Base-by-base conservation (phyloP, 257 asterid genomes). In the Orobanche coerulescens region DNA sequence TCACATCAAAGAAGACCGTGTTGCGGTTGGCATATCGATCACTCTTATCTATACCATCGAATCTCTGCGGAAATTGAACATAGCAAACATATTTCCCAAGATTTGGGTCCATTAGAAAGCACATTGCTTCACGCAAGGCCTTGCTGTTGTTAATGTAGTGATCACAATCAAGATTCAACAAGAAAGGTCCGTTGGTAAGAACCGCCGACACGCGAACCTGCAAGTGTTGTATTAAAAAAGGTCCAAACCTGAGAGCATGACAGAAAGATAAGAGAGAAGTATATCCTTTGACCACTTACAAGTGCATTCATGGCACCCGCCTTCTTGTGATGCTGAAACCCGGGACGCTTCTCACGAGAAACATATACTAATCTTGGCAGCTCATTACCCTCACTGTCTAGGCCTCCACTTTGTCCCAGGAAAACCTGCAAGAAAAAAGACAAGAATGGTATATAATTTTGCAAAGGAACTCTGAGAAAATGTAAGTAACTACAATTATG, bases 221-320 rank as follows among this genome's bases (percentile, higher is more conserved):
- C 69, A 75, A 66, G 23, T 50, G 68, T 46, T 52, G 56, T 58
- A 25, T 18, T 58, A 26, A 37, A 67, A 37, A 9, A 66, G 28
- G 70, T 48, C 74, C 74, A 78, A 31, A 59, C 33, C 31, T 49
- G 66, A 58, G 4, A 26, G 56, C 60, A 64, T 57, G 58, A 13
- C 54, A 55, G 48, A 51, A 33, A 22, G n/a, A 50, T 1, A 33
- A 37, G 56, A 13, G 24, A 6, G 34, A 25, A 52, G 34, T 31
- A 56, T 31, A 58, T 33, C 54, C 26, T 22, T 54, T 25, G 55
- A 62, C 72, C 57, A 82, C 95, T 85, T 76, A 90, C 96, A 71
- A 90, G 91, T 68, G 97, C 79, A 87, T 90, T 90, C 97, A 90
- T 90, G 43, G 97, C 97, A 75, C 97, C 97, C 28, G 97, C 97